Conservation (phyloP, 345 rosid species). For the Anastatica hierochuntica region DNA sequence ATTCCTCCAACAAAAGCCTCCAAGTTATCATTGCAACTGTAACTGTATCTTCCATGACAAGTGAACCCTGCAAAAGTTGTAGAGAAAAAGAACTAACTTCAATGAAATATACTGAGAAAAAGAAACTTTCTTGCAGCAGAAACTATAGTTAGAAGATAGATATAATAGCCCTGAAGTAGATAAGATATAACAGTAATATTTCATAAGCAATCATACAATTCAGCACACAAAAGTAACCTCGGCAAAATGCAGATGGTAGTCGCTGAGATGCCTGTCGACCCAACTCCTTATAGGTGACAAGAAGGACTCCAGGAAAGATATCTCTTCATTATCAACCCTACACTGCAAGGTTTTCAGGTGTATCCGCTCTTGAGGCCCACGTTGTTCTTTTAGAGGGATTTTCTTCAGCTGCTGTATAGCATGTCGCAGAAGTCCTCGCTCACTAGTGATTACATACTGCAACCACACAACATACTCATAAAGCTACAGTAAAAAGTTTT, state of each 20-base stretch:
- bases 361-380: constrained; percentile 93
- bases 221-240: constrained; percentile 57
- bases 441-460: constrained; percentile 81
- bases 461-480: constrained; percentile 27
- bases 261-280: constrained; percentile 80
- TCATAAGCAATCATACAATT: no score
- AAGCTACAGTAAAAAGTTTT: neutral
- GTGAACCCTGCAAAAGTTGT: constrained; percentile 42
- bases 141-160: neutral
- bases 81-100: constrained; percentile 1
- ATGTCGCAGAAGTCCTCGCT: constrained; percentile 68
- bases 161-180: neutral
- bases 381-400: constrained; percentile 83
- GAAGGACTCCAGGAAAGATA: constrained; percentile 69
- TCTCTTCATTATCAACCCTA: constrained; percentile 58
- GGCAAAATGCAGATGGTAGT: constrained; percentile 79
- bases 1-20: constrained; percentile 85
- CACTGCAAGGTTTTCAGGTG: constrained; percentile 73
- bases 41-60: constrained; percentile 63
- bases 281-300: constrained; percentile 82
- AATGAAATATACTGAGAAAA: neutral
- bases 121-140: constrained; percentile 5
- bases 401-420: constrained; percentile 80
- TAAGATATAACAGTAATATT: no score
- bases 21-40: constrained; percentile 75